Percentiles rank a stretch among this genome's conserved stretches.
These are phyloP conservation scores for Aspergillus homomorphus DNA, from an alignment of 495 filamentous ascomycete species.

Conservation along the genomic window DNA sequence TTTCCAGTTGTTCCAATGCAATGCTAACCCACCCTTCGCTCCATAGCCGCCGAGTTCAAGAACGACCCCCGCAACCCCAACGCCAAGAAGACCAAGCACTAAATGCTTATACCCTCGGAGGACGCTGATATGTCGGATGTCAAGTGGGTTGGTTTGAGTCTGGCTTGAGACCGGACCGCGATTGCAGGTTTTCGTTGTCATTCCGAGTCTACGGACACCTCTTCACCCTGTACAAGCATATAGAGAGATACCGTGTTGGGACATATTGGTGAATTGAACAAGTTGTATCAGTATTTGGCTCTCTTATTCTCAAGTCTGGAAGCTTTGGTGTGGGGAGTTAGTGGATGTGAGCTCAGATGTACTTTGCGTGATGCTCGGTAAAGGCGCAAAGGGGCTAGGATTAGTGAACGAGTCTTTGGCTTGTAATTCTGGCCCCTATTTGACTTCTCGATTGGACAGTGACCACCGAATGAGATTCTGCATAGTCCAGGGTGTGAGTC, in stretches of 20 bases:
- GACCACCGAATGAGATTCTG: too few relatives aligned
- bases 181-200: slow-evolving; percentile 24
- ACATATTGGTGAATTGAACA: slow-evolving; percentile 44
- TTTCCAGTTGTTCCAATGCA: too few relatives aligned
- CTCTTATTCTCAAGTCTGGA: background rate
- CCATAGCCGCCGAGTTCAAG: slow-evolving; percentile 82
- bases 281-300: slow-evolving; percentile 34
- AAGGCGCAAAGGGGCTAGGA: too few relatives aligned
- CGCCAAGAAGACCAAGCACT: slow-evolving; percentile 54
- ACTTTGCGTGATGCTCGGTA: background rate
- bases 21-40: background rate
- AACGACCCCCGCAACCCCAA: slow-evolving; percentile 92
- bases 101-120: slow-evolving; percentile 20
- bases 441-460: too few relatives aligned
- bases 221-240: slow-evolving; percentile 43
- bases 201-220: slow-evolving; percentile 30
- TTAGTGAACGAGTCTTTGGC: background rate
- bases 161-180: slow-evolving; percentile 22
- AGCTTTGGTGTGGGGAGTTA: background rate
- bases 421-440: background rate
- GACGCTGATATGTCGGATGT: slow-evolving; percentile 12
- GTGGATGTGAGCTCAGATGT: background rate
- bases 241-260: slow-evolving; percentile 40
- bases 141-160: slow-evolving; percentile 8
- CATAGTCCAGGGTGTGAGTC: too few relatives aligned